Conservation (phyloP, 1,284 basidiomycete genomes). For the Fomitopsis palustris region DNA sequence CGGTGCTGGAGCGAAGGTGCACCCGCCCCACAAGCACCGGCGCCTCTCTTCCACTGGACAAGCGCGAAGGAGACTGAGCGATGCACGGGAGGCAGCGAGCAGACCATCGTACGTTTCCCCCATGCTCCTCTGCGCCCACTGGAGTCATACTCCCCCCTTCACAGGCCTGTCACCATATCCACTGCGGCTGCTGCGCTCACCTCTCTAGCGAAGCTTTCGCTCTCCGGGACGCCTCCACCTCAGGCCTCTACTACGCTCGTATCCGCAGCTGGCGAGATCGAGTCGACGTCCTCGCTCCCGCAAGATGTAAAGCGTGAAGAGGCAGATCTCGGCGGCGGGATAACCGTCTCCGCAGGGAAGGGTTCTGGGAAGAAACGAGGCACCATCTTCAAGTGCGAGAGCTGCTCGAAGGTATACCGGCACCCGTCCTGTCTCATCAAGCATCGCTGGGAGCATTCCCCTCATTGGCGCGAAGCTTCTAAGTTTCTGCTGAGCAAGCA, state of each 20-base stretch:
- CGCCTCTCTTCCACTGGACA: constrained; percentile 66
- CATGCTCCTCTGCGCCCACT: constrained; percentile 8
- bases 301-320: constrained; percentile 20
- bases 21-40: constrained; percentile 46
- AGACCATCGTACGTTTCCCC: constrained; percentile 60
- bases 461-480: constrained; percentile 95
- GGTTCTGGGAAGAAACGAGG: constrained; percentile 67
- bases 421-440: constrained; percentile 95
- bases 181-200: constrained; percentile 43
- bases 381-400: constrained; percentile 89
- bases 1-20: constrained; percentile 22
- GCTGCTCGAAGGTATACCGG: constrained; percentile 90
- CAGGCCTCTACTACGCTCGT: constrained; percentile 25
- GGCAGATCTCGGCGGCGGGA: constrained; percentile 34
- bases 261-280: constrained; percentile 20
- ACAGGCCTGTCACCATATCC: constrained; percentile 41
- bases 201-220: constrained; percentile 44
- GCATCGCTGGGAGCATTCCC: constrained; percentile 96
- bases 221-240: constrained; percentile 47
- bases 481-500: constrained; percentile 95
- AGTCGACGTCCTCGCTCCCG: constrained; percentile 8
- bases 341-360: constrained; percentile 31
- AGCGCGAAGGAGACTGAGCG: constrained; percentile 64
- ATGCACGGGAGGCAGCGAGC: constrained; percentile 69
- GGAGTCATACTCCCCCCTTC: constrained; percentile 10